phyloP scores from a whole-genome alignment of 805 yeast genomes.

The Ogataea henricii region DNA sequence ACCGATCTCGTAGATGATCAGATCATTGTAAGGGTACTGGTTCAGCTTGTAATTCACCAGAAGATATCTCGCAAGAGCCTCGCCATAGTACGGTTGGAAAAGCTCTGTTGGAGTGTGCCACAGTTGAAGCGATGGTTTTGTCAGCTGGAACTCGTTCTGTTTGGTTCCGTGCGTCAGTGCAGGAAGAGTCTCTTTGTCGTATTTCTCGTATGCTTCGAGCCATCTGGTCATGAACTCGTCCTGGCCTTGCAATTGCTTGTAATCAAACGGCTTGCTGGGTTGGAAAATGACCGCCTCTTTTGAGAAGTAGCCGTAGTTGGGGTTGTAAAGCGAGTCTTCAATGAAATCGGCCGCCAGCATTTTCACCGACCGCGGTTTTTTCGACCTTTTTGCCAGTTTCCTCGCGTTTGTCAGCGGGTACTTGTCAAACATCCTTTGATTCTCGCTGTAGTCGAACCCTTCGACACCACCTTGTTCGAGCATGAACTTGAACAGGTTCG shows the following conservation, averaged over 20 bases:
- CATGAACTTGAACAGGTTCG: slow-evolving; percentile 27
- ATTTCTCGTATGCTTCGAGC: slow-evolving; percentile 60
- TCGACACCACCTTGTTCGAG: slow-evolving; percentile 40
- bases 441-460: slow-evolving; percentile 36
- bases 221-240: slow-evolving; percentile 73
- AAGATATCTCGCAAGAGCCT: slow-evolving; percentile 80
- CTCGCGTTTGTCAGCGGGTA: slow-evolving; percentile 45
- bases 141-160: slow-evolving; percentile 25
- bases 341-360: slow-evolving; percentile 81
- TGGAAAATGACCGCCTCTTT: slow-evolving; percentile 78
- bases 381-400: slow-evolving; percentile 37
- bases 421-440: slow-evolving; percentile 39
- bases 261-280: slow-evolving; percentile 64
- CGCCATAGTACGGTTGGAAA: slow-evolving; percentile 82
- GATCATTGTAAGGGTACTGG: slow-evolving; percentile 66
- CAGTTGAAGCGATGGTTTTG: slow-evolving; percentile 55
- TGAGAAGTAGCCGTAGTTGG: slow-evolving; percentile 79
- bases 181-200: slow-evolving; percentile 39
- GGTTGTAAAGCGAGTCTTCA: slow-evolving; percentile 82
- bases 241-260: slow-evolving; percentile 53
- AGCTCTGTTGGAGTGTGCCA: slow-evolving; percentile 93
- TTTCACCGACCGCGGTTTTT: slow-evolving; percentile 61
- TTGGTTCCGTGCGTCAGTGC: slow-evolving; percentile 21
- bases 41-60: slow-evolving; percentile 70
- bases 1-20: slow-evolving; percentile 83